Evolutionary conservation across 331 rosid genomes (phyloP), one percentile per base, ranked within the genome.

Genomic region (Rosa hybrid): DNA sequence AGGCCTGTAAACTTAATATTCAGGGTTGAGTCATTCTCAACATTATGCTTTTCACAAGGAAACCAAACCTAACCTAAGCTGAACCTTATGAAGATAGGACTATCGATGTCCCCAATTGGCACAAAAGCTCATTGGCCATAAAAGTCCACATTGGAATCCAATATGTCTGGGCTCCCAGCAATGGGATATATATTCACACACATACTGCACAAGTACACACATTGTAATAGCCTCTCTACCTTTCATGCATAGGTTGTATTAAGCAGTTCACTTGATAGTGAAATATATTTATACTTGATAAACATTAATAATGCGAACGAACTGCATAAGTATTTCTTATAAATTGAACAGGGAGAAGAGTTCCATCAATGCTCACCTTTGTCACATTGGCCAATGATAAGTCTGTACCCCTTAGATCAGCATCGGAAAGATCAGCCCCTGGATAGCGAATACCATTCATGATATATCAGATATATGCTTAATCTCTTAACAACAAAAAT

Each of bases 361-460:
- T 21, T 30, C 11, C 65, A 38, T 71, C 14, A 44, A 60, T 27
- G 39, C 48, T 41, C 82, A 92, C 98, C 94, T 92, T 94, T 17
- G 92, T 87, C 72, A 94, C 98, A 84, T 90, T 94, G 78, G 98
- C 98, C 85, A 94, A 72, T 18, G 97, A 92, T 78, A 89, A 94
- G 83, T 94, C 97, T n/a, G 88, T 94, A 68, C 88, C 87, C 83
- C 98, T 85, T 76, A 94, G 91, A 83, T 94, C 98, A 82, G 98
- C 86, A 57, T 92, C 96, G 0, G 98, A 94, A 82, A 94, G 96
- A 87, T 94, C 96, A 81, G 97, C 96, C 75, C 98, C 98, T 87
- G 21, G 49, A 30, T 76, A 84, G 12, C 53, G 38, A 68, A 21
- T 17, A 73, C 8, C 2, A 23, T 12, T 12, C 57, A 48, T 44